Conservation (phyloP, 495 filamentous ascomycete genomes). For the Penicillium chermesinum region DNA sequence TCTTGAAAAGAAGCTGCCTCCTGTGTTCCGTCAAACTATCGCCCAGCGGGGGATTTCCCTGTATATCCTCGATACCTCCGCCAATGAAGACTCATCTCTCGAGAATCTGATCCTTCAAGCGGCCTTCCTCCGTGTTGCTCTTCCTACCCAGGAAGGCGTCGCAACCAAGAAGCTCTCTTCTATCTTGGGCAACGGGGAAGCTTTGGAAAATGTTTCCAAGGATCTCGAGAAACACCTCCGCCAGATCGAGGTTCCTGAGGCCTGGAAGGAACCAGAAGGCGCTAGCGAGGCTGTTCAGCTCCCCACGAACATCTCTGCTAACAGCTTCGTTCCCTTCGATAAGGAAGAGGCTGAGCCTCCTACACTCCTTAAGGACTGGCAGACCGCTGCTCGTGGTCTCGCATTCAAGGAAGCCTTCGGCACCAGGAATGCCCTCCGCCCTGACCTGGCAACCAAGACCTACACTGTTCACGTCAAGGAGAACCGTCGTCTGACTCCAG, state of each 20-base stretch:
- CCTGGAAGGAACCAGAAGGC: constrained; percentile 66
- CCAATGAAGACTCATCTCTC: constrained; percentile 54
- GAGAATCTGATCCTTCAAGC: constrained; percentile 64
- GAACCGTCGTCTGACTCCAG: constrained; percentile 85
- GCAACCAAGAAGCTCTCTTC: constrained; percentile 52
- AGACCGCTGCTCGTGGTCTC: constrained; percentile 77
- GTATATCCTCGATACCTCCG: constrained; percentile 63
- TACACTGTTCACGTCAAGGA: constrained; percentile 86
- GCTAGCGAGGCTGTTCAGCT: constrained; percentile 49
- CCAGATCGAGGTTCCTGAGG: constrained; percentile 66
- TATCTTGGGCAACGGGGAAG: constrained; percentile 49
- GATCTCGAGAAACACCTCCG: constrained; percentile 66
- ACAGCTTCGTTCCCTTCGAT: constrained; percentile 77
- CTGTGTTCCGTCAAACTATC: constrained; percentile 58
- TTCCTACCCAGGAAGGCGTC: constrained; percentile 49
- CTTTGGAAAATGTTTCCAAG: constrained; percentile 55
- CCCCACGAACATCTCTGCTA: constrained; percentile 58
- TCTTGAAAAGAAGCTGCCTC: constrained; percentile 79
- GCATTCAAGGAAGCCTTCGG: constrained; percentile 92
- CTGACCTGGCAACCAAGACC: constrained; percentile 81
- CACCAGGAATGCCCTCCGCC: constrained; percentile 67
- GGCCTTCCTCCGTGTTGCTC: constrained; percentile 71
- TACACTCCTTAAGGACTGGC: constrained; percentile 65
- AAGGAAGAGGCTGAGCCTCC: constrained; percentile 67
- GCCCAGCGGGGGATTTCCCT: constrained; percentile 63